A percentile compares a stretch with the other conserved stretches of the same genome.
phyloP scores from a whole-genome alignment of 2,329 filamentous ascomycete genomes.

The Pseudogymnoascus sp. region DNA sequence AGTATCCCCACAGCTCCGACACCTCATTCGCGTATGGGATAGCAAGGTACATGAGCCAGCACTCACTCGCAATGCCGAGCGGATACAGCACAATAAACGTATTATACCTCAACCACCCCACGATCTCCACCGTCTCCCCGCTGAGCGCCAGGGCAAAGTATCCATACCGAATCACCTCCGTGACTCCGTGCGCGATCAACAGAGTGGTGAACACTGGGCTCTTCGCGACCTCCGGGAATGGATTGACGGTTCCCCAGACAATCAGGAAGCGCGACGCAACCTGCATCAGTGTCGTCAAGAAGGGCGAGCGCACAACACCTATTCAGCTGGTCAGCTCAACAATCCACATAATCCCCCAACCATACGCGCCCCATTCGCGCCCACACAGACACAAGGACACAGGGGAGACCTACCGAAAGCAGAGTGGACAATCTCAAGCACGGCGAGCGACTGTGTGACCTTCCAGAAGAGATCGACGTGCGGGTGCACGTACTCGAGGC shows the following conservation, averaged over 20 bases:
- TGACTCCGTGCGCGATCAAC: slow-evolving; percentile 81
- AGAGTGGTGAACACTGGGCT: slow-evolving; percentile 64
- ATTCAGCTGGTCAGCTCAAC: slow-evolving; percentile 13
- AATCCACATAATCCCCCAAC: not conserved
- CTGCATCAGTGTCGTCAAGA: slow-evolving; percentile 84
- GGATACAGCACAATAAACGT: slow-evolving; percentile 92
- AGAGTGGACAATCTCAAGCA: slow-evolving; percentile 78
- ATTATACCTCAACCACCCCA: slow-evolving; percentile 84
- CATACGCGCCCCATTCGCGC: not conserved
- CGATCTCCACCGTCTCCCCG: slow-evolving; percentile 51
- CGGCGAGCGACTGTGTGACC: slow-evolving; percentile 76
- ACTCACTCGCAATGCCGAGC: slow-evolving; percentile 83
- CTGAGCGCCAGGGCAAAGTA: slow-evolving; percentile 76
- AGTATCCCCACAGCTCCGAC: slow-evolving; percentile 47
- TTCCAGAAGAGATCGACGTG: slow-evolving; percentile 61
- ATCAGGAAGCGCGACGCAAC: slow-evolving; percentile 81
- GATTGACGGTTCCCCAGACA: slow-evolving; percentile 75
- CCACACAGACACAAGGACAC: not conserved
- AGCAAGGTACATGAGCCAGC: slow-evolving; percentile 67
- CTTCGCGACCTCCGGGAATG: slow-evolving; percentile 60
- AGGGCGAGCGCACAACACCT: slow-evolving; percentile 80
- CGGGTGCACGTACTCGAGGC: slow-evolving; percentile 52
- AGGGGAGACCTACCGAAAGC: slow-evolving; percentile 53
- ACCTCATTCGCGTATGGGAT: slow-evolving; percentile 50
- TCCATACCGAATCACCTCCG: slow-evolving; percentile 87